Percentiles rank a stretch among this genome's conserved stretches.
These are phyloP conservation scores for Fragaria nilgerrensis DNA, from an alignment of 306 rosid species.

Conservation along the genomic window DNA sequence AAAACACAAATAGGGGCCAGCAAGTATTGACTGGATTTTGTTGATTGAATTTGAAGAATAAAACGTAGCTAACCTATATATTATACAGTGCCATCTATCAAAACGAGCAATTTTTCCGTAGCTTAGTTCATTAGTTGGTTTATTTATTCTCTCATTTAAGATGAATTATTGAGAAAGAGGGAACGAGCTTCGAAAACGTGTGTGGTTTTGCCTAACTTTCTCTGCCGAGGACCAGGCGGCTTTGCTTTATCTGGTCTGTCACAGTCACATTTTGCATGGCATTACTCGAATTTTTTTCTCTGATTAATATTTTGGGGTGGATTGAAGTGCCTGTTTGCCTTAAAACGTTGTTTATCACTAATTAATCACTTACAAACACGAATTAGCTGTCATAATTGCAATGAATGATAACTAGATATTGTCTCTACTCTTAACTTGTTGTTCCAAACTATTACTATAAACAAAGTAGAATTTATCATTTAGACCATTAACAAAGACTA, in stretches of 20 bases:
- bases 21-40: slow-evolving; percentile 17
- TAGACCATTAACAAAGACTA: not conserved
- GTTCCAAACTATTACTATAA: not conserved
- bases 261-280: slow-evolving; percentile 26
- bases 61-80: not conserved
- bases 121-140: not conserved
- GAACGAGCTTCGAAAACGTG: not conserved
- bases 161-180: not conserved
- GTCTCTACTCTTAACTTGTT: not conserved
- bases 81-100: not conserved
- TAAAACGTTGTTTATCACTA: not conserved
- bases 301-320: not conserved
- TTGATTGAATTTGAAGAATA: not conserved
- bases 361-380: not conserved
- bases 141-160: too few relatives aligned
- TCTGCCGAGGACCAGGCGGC: slow-evolving; percentile 32
- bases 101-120: not conserved
- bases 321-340: not conserved
- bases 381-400: not conserved
- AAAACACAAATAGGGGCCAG: not conserved
- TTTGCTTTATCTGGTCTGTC: not conserved
- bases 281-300: not conserved
- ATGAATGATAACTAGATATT: not conserved
- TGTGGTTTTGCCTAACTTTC: slow-evolving; percentile 24
- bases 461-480: not conserved